Evolutionary conservation across 805 yeast species (phyloP), one percentile per base, ranked within the genome.

Genomic region (Tetrapisispora namnaoensis): DNA sequence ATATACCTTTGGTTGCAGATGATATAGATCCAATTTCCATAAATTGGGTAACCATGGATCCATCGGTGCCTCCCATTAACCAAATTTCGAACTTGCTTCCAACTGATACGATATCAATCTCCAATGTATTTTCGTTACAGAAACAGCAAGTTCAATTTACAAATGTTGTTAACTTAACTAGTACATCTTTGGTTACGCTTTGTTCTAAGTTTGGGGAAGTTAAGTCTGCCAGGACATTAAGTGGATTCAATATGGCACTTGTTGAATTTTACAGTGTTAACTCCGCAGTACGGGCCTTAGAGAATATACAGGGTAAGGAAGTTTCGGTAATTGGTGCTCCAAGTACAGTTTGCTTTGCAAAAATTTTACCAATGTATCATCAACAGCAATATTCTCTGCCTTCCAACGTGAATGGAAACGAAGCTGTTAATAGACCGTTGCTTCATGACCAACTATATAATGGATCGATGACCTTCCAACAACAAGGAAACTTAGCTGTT

Each of bases 271-370:
- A 76, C 3, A 70, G 76, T 27, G 67, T 84, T 6, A 95, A 87
- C 46, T 70, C 79, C 32, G 95, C 99, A 9, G 79, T 86, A 73
- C 76, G 74, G 44, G 88, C 96, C 46, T 81, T 82, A 60, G 84
- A 86, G 16, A 78, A 74, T 45, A 75, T 90, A 60, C 87, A 85
- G 59, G 95, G 89, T 53, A 80, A 82, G 54, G 96, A 91, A 59
- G 72, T 91, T 37, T 66, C 70, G 1, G 77, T 81, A 52, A 86
- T 91, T 2, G 95, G 95, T 3, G 73, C 78, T 24, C 79, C 83
- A 17, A 79, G 93, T 62, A 71, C 79, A 37, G 86, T 88, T 37
- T 86, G 90, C 0, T 93, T 88, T 73, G 97, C 96, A 3, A 86
- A 83, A 59, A 77, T 88, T 32, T 58, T 65, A 56, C 76, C 68